Base-by-base conservation (phyloP, 805 yeast genomes). In the Metschnikowia anglica region DNA sequence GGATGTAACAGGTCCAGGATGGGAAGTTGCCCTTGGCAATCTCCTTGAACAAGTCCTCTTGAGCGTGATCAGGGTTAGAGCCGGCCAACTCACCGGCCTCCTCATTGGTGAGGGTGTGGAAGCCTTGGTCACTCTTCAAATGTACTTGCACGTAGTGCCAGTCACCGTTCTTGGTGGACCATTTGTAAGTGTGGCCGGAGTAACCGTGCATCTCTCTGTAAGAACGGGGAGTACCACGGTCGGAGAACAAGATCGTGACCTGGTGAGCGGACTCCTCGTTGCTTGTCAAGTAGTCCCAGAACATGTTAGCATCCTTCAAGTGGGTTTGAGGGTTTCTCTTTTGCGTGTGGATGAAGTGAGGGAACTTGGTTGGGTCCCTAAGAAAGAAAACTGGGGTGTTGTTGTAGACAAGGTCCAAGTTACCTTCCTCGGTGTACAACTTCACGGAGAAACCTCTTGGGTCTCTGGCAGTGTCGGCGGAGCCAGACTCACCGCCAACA, bases 301-400 rank as follows among this genome's bases (percentile, higher is more conserved):
- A 84, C 85, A 81, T 81, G 66, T 83, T 76, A 15, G 91, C 74
- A 63, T 85, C 93, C 65, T 83, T 83, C 65, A 83, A 70, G 66
- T 85, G 85, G 31, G 89, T 85, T 62, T 82, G 46, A 3, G 95
- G 93, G 68, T 83, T 76, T 70, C 95, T 77, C 80, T 87, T 86
- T 66, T 88, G 95, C 16, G 95, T 84, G 67, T 88, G 95, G 60
- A 87, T 87, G 60, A 87, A 86, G 59, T 82, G 87, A 36, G 95
- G 93, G 72, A 87, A 88, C 71, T 88, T 86, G 46, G 82, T 72
- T 40, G 91, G 89, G 63, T 88, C 95, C 70, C 95, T 80, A 51
- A 87, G 68, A 70, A 87, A 87, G 67, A 87, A 87, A 43, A 87
- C 76, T 10, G 95, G 95, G 21, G 93, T 86, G 68, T 87, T 86